These are phyloP conservation scores for Kwoniella botswanensis DNA, from an alignment of 768 basidiomycete genomes.

Conservation along the genomic window DNA sequence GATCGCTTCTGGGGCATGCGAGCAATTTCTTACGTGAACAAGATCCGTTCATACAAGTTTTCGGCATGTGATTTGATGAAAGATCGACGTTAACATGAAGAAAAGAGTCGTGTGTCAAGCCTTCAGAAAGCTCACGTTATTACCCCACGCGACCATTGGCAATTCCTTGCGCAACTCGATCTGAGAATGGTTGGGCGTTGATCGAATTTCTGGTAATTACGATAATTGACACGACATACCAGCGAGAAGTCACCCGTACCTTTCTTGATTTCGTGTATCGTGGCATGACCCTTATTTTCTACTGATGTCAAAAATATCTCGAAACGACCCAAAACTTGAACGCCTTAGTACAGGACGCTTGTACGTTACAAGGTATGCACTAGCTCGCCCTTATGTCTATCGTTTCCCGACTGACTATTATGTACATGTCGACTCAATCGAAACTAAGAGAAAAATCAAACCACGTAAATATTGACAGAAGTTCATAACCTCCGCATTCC, in stretches of 20 bases:
- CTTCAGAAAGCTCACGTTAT: not conserved
- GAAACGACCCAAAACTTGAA: too few species aligned
- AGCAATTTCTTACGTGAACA: not conserved
- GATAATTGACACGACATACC: too few species aligned
- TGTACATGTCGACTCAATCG: too few species aligned
- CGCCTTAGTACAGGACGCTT: too few species aligned
- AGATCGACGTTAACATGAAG: not conserved
- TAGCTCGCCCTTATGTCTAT: too few species aligned
- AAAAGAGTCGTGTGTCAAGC: not conserved
- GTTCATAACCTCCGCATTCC: too few species aligned
- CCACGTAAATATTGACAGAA: too few species aligned
- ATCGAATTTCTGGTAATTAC: not conserved
- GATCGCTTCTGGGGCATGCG: not conserved
- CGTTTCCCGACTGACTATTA: too few species aligned
- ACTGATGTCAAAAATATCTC: too few species aligned
- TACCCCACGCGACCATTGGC: not conserved
- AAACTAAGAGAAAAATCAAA: too few species aligned
- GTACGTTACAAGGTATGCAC: too few species aligned
- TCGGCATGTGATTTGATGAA: not conserved
- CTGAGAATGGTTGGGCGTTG: not conserved
- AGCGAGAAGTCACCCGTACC: not conserved
- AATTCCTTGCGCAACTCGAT: not conserved
- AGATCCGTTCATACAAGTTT: not conserved
- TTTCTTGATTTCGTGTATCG: not conserved
- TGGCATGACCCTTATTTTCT: too few species aligned